Evolutionary conservation across 352 stramenopile species (phyloP), one percentile per base, ranked within the genome.

Genomic region (Phytopythium delawarense): DNA sequence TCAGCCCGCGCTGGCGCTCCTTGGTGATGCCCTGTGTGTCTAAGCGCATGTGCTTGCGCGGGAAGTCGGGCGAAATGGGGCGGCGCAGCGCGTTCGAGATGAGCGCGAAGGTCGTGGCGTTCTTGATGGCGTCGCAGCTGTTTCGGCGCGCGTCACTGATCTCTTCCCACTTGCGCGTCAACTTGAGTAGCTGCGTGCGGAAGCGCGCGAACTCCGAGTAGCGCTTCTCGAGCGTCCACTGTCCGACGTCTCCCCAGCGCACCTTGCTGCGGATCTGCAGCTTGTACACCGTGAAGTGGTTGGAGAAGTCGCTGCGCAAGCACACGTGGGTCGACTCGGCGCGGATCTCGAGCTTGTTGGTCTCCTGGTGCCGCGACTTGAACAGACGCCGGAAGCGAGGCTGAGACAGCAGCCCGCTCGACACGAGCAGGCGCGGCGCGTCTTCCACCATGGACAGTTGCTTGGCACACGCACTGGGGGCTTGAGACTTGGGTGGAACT

Each of bases 131-230:
- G 11, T 61, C 46, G 63, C 55, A 82, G n/a, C 74, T 74, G 62
- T 59, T 65, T 4, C 50, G 62, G 35, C 70, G 54, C 15, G 20
- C 25, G 42, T 57, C 62, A 3, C 45, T 56, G 13, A 59, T 57
- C 23, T 57, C 60, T 34, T 87, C 78, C 75, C 75, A 87, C 50
- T 70, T 54, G 42, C 70, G 68, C 34, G 84, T 81, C 20, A 67
- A 59, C 30, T 75, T 66, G 48, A 86, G 59, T 50, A 86, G 65
- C 11, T 64, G 53, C 37, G 63, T 34, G 16, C 76, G 78, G 54
- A 88, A 84, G 7, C 34, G 20, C 15, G 70, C 63, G 50, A 84
- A 83, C 65, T 90, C 76, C 20, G 78, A 87, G 50, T 83, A 90
- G 21, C 81, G 76, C 30, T 84, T 84, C 55, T 70, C 69, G 50